Evolutionary conservation across 495 filamentous ascomycete species (phyloP).

Genomic region (Penicillium desertorum): DNA sequence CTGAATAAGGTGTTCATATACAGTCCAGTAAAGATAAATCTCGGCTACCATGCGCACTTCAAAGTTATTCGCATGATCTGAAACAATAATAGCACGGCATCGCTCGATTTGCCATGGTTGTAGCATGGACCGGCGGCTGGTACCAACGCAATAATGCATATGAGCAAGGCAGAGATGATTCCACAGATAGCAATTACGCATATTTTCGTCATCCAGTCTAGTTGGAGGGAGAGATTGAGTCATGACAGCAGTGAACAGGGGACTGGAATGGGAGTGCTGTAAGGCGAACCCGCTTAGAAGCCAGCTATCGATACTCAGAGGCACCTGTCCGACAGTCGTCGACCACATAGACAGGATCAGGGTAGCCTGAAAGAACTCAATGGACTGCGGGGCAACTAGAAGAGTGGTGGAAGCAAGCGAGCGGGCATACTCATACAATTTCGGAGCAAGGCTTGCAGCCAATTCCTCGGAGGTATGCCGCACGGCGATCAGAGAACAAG

Average conservation of each 20-base stretch:
- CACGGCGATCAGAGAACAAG: constrained; percentile 46
- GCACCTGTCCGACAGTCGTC: constrained; percentile 48
- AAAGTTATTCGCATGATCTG: constrained; percentile 44
- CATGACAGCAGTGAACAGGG: constrained; percentile 31
- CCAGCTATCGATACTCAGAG: constrained; percentile 50
- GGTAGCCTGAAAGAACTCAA: constrained; percentile 48
- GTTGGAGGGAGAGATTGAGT: constrained; percentile 16
- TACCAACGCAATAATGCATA: constrained; percentile 50
- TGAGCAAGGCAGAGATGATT: constrained; percentile 49
- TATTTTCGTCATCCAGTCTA: constrained; percentile 13
- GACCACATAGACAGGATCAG: constrained; percentile 49
- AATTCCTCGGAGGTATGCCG: constrained; percentile 43
- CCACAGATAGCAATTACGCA: constrained; percentile 43
- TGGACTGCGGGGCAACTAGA: constrained; percentile 38
- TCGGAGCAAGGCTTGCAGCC: constrained; percentile 37
- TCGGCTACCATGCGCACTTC: constrained; percentile 50
- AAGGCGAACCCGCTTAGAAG: constrained; percentile 47
- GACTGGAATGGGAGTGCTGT: constrained; percentile 43
- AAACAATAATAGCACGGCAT: constrained; percentile 36
- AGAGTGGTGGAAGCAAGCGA: constrained; percentile 34
- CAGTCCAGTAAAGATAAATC: constrained; percentile 45
- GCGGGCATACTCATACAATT: constrained; percentile 41
- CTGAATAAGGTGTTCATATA: constrained; percentile 35
- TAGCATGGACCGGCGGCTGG: constrained; percentile 40
- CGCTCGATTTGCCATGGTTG: constrained; percentile 40